These are phyloP conservation scores for Cryptococcus amylolentus DNA, from an alignment of 1,284 basidiomycete species.

Conservation along the genomic window DNA sequence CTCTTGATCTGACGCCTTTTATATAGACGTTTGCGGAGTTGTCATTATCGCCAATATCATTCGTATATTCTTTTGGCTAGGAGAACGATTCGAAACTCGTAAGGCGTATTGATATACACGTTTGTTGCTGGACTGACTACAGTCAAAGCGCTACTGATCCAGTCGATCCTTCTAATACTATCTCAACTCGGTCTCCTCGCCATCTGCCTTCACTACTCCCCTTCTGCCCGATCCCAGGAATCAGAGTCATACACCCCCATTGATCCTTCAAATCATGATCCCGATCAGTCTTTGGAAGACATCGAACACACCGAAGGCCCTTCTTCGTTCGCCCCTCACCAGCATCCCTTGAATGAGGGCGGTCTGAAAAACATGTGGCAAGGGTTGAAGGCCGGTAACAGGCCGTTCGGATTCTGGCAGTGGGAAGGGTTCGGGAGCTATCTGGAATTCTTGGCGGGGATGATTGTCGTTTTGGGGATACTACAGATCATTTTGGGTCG, in stretches of 20 bases:
- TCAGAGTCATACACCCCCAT: background rate
- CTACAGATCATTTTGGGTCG: conserved; percentile 41
- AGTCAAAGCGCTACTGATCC: conserved; percentile 48
- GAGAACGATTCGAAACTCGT: conserved; percentile 53
- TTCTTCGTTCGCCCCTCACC: conserved; percentile 4
- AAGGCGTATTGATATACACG: conserved; percentile 8
- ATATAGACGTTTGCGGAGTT: conserved; percentile 44
- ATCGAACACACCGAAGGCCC: background rate
- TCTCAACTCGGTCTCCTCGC: conserved; percentile 53
- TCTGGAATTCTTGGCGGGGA: conserved; percentile 51
- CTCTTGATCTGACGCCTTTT: background rate
- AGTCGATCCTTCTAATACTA: conserved; percentile 52
- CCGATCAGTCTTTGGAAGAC: background rate
- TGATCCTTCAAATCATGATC: background rate
- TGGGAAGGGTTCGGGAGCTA: conserved; percentile 51
- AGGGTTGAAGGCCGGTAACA: conserved; percentile 3
- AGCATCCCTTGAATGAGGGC: background rate
- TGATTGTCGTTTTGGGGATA: conserved; percentile 48
- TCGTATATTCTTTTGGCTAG: conserved; percentile 53
- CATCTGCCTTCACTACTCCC: conserved; percentile 52
- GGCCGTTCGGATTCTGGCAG: conserved; percentile 53
- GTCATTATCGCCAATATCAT: conserved; percentile 50
- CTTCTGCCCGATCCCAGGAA: conserved; percentile 10
- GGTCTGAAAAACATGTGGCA: conserved; percentile 6
- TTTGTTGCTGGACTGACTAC: background rate